Percentiles rank a stretch among this genome's conserved stretches.
phyloP scores from a whole-genome alignment of 257 asterid species.

The Nicotiana sylvestris region DNA sequence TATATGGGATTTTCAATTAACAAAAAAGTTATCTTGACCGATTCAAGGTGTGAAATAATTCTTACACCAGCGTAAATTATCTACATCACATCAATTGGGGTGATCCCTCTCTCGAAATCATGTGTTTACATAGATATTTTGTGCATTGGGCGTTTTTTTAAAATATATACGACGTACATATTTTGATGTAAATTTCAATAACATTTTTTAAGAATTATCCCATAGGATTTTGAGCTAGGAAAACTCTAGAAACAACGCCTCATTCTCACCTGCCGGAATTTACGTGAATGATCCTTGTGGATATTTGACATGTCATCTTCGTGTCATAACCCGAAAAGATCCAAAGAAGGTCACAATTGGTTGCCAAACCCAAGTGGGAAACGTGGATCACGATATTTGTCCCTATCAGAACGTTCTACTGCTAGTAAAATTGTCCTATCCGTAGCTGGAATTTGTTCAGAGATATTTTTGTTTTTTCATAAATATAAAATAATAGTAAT shows the following conservation, averaged over 20 bases:
- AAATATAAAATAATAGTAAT: background rate
- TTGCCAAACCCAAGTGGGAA: background rate
- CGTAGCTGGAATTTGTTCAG: background rate
- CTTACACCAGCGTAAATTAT: no score
- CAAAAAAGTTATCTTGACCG: no score
- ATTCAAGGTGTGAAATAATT: no score
- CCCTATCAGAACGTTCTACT: background rate
- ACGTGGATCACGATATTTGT: background rate
- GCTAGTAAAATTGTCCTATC: background rate
- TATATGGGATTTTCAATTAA: no score
- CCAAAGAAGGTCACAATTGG: background rate
- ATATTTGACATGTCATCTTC: background rate
- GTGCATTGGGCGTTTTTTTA: no score
- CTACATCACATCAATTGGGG: no score
- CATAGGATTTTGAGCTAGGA: background rate
- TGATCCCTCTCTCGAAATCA: no score
- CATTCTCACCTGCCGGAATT: no score
- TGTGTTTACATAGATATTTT: no score
- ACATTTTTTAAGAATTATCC: no score
- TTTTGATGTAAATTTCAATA: no score
- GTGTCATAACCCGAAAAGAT: conserved; percentile 1
- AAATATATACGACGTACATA: no score
- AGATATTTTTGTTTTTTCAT: background rate
- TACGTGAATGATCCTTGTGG: background rate
- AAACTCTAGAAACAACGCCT: background rate